Evolutionary conservation across 208 protist genomes (phyloP), one percentile per base, ranked within the genome.

Genomic region (Trypanosoma rangeli): DNA sequence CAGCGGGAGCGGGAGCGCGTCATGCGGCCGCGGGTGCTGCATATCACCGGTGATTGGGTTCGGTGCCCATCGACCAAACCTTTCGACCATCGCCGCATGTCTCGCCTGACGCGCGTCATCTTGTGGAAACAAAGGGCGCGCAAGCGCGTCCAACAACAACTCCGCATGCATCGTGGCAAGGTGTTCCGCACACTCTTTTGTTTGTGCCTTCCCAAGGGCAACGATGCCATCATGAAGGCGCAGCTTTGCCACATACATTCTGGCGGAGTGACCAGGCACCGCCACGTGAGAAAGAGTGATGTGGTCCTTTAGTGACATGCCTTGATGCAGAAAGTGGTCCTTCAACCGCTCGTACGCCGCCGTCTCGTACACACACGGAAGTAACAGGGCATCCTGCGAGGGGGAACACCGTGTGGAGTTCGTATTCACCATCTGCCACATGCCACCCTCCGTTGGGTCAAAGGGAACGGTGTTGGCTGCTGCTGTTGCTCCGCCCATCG

Each of bases 151-250:
- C 28, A 92, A 68, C 31, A 93, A 76, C 49, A 96, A 71, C 69
- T 96, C 86, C 29, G 84, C 89, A 73, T 94, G 87, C 87, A 94
- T 94, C 8, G 83, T 79, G 3, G 89, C 89, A 24, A 94, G 81
- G 33, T 79, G 68, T n/a, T 85, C 42, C 13, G 89, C 86, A 48
- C 86, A 66, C 29, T 91, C 78, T 59, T 76, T 48, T n/a, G 77
- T 86, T 66, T 79, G 78, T 18, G 84, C 83, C 69, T 86, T 92
- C 0, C 89, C 88, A 46, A 68, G 70, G 0, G 83, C 86, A 9
- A 82, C 66, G 44, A 70, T 39, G 33, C 76, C 64, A 15, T 82
- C 76, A 16, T 76, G 39, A 3, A 94, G 78, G 15, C 55, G 69
- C 39, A 92, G 73, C 73, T 90, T 82, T 55, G 76, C 84, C 29